These are phyloP conservation scores for Penicillium ochrochloron DNA, from an alignment of 495 filamentous ascomycete species.

Conservation along the genomic window DNA sequence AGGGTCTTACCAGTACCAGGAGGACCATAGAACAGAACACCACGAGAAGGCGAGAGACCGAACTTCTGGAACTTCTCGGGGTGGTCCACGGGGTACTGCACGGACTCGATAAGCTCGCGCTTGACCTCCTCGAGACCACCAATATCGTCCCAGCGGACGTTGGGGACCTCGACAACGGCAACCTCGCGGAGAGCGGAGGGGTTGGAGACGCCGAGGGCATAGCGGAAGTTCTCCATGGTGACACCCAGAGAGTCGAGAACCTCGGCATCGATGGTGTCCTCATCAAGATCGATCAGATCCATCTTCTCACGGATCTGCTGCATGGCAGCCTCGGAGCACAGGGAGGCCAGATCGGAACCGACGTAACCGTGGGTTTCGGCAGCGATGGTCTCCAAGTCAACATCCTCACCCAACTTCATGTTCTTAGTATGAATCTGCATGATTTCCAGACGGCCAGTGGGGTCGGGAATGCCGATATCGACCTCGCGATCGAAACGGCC, in stretches of 20 bases:
- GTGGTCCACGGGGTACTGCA: conserved; percentile 98
- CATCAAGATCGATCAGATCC: conserved; percentile 98
- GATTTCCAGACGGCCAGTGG: conserved; percentile 98
- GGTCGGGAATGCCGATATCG: conserved; percentile 96
- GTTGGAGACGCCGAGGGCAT: conserved; percentile 96
- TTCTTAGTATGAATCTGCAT: conserved; percentile 99
- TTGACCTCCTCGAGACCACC: conserved; percentile 98
- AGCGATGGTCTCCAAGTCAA: conserved; percentile 95
- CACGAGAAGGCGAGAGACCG: conserved; percentile 94
- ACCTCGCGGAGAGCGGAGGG: conserved; percentile 98
- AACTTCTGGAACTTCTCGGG: conserved; percentile 99
- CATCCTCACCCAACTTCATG: conserved; percentile 98
- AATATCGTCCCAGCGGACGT: conserved; percentile 99
- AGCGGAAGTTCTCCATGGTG: conserved; percentile 99
- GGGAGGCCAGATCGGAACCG: conserved; percentile 97
- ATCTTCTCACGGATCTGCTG: conserved; percentile 99
- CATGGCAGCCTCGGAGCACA: conserved; percentile 99
- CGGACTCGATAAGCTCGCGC: conserved; percentile 98
- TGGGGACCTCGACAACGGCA: conserved; percentile 98
- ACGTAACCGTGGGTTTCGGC: conserved; percentile 99
- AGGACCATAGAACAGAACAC: conserved; percentile 98
- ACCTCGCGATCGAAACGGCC: conserved; percentile 99
- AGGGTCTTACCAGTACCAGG: conserved; percentile 99
- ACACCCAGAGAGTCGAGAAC: conserved; percentile 97
- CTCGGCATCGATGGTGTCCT: conserved; percentile 98